Conservation (phyloP, 495 filamentous ascomycete genomes). For the Aspergillus mulundensis region DNA sequence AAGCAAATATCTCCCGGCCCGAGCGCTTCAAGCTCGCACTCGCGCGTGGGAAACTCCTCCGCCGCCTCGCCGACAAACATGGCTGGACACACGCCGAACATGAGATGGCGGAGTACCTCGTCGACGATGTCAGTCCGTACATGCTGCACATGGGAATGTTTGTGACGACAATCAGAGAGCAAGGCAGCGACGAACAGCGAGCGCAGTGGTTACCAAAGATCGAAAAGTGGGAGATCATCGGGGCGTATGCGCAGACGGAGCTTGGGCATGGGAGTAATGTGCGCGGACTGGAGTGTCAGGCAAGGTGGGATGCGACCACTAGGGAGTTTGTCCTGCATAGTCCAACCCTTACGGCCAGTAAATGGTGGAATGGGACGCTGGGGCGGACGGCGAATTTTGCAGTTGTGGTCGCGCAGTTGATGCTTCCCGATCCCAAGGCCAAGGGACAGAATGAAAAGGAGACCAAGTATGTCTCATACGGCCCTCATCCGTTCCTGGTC, state of each 20-base stretch:
- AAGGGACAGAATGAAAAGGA: background rate
- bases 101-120: slow-evolving; percentile 43
- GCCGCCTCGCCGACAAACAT: slow-evolving; percentile 35
- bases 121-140: slow-evolving; percentile 25
- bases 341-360: slow-evolving; percentile 44
- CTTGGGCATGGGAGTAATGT: slow-evolving; percentile 49
- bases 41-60: slow-evolving; percentile 43
- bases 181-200: slow-evolving; percentile 40
- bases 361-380: slow-evolving; percentile 50
- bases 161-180: slow-evolving; percentile 38
- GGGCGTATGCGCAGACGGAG: slow-evolving; percentile 46
- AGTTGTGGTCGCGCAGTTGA: slow-evolving; percentile 33
- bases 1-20: slow-evolving; percentile 41
- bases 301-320: slow-evolving; percentile 35
- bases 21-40: slow-evolving; percentile 45
- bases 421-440: slow-evolving; percentile 31
- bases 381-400: slow-evolving; percentile 37
- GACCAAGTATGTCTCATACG: slow-evolving; percentile 29
- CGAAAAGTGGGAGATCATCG: slow-evolving; percentile 40
- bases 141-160: slow-evolving; percentile 33
- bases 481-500: slow-evolving; percentile 47
- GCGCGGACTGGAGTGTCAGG: slow-evolving; percentile 42
- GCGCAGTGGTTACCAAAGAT: slow-evolving; percentile 44
- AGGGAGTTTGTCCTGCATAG: slow-evolving; percentile 46
- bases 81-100: slow-evolving; percentile 40